phyloP scores from a whole-genome alignment of 306 rosid genomes.

The Gynostemma pentaphyllum region DNA sequence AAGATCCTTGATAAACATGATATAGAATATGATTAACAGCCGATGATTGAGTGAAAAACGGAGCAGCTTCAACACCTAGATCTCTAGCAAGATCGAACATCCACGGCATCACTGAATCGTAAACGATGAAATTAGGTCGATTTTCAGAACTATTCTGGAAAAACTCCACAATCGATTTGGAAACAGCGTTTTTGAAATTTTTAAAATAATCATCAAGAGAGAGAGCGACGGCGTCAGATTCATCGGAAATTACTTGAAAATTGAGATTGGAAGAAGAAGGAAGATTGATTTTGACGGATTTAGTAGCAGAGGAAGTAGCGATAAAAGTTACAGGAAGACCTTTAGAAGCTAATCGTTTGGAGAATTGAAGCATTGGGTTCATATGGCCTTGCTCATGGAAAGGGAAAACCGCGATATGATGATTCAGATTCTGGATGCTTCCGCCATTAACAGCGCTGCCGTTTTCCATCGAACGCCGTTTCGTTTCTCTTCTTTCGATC shows the following conservation, averaged over 20 bases:
- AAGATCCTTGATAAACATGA: not conserved
- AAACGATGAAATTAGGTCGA: not conserved
- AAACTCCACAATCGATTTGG: not conserved
- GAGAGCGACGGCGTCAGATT: not conserved
- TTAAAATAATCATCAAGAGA: not conserved
- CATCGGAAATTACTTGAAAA: not conserved
- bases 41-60: slow-evolving; percentile 1
- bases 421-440: not conserved
- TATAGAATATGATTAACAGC: slow-evolving; percentile 2
- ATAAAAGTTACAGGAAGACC: slow-evolving; percentile 12
- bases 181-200: not conserved
- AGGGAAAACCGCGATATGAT: not conserved
- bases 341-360: slow-evolving; percentile 18
- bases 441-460: not conserved
- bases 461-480: too few species aligned
- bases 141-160: not conserved
- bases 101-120: slow-evolving; percentile 3
- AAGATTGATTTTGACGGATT: not conserved
- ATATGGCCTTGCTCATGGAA: slow-evolving; percentile 14
- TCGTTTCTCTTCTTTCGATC: too few species aligned
- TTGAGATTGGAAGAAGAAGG: not conserved
- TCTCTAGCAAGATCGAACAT: not conserved
- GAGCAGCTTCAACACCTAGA: slow-evolving; percentile 2
- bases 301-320: not conserved
- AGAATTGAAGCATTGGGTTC: slow-evolving; percentile 24